Percentiles rank a stretch among this genome's conserved stretches.
phyloP scores from a whole-genome alignment of 176 grass and related monocot genomes.

The Eragrostis nindensis region DNA sequence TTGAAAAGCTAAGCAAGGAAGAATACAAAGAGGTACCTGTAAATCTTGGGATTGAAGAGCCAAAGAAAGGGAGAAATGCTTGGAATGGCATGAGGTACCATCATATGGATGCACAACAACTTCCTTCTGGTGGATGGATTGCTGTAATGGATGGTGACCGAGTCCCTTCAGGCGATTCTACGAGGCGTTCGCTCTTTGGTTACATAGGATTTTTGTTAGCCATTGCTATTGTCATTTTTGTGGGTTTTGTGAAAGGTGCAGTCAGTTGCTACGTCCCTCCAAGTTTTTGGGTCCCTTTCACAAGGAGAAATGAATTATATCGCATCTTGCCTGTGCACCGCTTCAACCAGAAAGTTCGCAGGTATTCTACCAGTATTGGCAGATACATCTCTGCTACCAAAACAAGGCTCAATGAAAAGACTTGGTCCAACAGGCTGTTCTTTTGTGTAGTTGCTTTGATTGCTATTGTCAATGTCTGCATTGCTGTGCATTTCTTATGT shows the following conservation, averaged over 20 bases:
- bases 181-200: constrained; percentile 66
- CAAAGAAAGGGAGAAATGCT: constrained; percentile 90
- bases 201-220: constrained; percentile 55
- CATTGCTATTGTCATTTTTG: constrained; percentile 54
- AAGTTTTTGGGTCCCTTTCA: constrained; percentile 45
- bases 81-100: constrained; percentile 99
- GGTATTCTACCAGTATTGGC: constrained; percentile 56
- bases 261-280: constrained; percentile 58
- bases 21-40: constrained; percentile 84
- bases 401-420: constrained; percentile 70
- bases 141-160: constrained; percentile 97
- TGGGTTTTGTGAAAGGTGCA: constrained; percentile 69
- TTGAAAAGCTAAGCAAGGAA: constrained; percentile 92
- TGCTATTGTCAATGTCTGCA: constrained; percentile 58
- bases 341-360: constrained; percentile 70
- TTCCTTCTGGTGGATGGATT: constrained; percentile 85
- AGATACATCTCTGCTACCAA: constrained; percentile 66
- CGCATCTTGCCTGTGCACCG: constrained; percentile 58
- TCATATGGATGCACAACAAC: constrained; percentile 83
- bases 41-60: constrained; percentile 70
- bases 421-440: constrained; percentile 70
- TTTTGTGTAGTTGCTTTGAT: constrained; percentile 67
- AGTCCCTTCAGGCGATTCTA: constrained; percentile 87
- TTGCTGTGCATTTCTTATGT: constrained; percentile 83
- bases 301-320: constrained; percentile 62